Conservation (phyloP, 140 eudicot genomes). For the Senecio squalidus region DNA sequence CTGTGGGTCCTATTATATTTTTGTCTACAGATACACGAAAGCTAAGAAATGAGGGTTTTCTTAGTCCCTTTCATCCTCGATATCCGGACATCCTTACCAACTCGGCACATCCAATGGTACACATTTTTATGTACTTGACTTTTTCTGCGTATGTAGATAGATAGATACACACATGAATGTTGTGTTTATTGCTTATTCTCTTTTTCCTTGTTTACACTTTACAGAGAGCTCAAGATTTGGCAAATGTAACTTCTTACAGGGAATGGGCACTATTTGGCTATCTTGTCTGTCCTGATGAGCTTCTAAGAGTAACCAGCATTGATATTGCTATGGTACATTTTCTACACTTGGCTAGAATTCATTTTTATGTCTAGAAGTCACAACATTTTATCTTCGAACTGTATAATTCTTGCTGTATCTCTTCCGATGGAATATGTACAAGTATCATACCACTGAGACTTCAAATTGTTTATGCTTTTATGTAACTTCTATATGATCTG, state of each 20-base stretch:
- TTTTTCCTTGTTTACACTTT: slow-evolving; percentile 30
- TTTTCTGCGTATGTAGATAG: too few relatives aligned
- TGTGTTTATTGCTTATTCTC: slow-evolving; percentile 5
- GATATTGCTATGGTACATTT: slow-evolving; percentile 89
- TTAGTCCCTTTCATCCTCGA: slow-evolving; percentile 99
- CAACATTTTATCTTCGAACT: slow-evolving; percentile 1
- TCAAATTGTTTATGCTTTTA: not conserved
- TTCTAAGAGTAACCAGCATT: slow-evolving; percentile 96
- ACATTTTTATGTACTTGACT: not conserved
- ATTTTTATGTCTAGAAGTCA: not conserved
- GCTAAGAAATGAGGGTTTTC: slow-evolving; percentile 96
- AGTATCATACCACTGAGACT: not conserved
- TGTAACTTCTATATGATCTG: slow-evolving; percentile 4
- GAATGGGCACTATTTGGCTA: slow-evolving; percentile 98
- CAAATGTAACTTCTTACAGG: slow-evolving; percentile 92
- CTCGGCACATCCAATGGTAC: slow-evolving; percentile 99
- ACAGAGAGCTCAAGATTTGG: slow-evolving; percentile 98
- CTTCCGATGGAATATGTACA: slow-evolving; percentile 9
- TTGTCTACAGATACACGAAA: slow-evolving; percentile 92
- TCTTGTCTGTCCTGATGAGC: slow-evolving; percentile 99
- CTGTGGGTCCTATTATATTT: slow-evolving; percentile 91
- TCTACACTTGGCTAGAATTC: slow-evolving; percentile 10
- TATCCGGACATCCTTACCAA: slow-evolving; percentile 97
- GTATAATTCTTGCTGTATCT: not conserved
- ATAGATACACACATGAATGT: not conserved